Conservation (phyloP, 2,329 filamentous ascomycete genomes). For the Alternaria viburni region DNA sequence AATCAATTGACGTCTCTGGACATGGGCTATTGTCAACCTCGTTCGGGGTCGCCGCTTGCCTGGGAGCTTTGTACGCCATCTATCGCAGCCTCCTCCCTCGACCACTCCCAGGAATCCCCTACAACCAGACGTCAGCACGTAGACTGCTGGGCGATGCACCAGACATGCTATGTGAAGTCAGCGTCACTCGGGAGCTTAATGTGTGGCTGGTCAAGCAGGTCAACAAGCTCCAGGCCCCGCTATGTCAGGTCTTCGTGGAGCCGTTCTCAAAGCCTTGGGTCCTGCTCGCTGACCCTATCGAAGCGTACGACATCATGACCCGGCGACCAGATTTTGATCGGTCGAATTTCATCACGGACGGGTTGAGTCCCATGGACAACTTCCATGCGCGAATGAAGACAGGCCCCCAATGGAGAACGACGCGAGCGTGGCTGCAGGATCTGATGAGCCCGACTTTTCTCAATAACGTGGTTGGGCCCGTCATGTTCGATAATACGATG, state of each 20-base stretch:
- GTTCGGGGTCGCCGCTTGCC: background rate
- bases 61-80: background rate
- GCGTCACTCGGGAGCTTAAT: background rate
- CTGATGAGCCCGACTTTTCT: background rate
- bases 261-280: constrained; percentile 13
- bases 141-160: constrained; percentile 54
- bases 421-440: background rate
- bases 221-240: constrained; percentile 2
- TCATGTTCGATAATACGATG: background rate
- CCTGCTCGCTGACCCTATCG: constrained; percentile 8
- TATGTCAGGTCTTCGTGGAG: constrained; percentile 12
- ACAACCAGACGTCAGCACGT: constrained; percentile 47
- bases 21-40: background rate
- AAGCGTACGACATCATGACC: constrained; percentile 9
- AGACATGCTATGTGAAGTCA: constrained; percentile 32
- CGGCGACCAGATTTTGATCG: constrained; percentile 10
- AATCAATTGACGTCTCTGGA: background rate
- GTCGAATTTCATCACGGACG: constrained; percentile 19
- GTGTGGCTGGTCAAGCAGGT: constrained; percentile 10
- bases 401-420: constrained; percentile 32
- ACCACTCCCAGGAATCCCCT: constrained; percentile 56
- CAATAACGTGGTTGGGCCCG: background rate
- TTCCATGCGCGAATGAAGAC: constrained; percentile 33
- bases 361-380: constrained; percentile 28
- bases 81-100: constrained; percentile 28